Base-by-base conservation (phyloP, 495 filamentous ascomycete genomes). In the Wilcoxina mikolae region DNA sequence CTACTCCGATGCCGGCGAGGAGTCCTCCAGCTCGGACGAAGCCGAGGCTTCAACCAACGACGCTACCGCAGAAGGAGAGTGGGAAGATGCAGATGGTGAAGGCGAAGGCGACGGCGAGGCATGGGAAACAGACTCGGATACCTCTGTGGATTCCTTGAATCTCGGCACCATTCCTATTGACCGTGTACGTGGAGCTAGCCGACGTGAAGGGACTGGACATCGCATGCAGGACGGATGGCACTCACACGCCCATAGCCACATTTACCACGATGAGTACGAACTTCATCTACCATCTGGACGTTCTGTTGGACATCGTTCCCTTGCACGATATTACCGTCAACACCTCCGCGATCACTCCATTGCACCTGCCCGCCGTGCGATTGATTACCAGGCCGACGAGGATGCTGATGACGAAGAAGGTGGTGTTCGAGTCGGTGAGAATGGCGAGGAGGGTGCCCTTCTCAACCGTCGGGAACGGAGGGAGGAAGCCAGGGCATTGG, bases 61-160 rank as follows among this genome's bases (percentile, higher is more conserved):
- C 7, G 66, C 59, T 29, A 60, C 65, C 3, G 60, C 53, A 29
- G 67, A 71, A 4, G 67, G 68, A 7, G 51, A 35, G 15, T 57
- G 60, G 57, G 65, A 69, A 26, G 58, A 64, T 20, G 50, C 61
- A 28, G 54, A 52, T 15, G 50, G 59, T 33, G 54, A 56, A 44
- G 65, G 53, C 11, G 67, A 72, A 44, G 75, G 69, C 35, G 61
- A 68, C 22, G 71, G 75, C 24, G 79, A 78, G 25, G 84, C 84
- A 25, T 96, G 91, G 91, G 91, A 98, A 69, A 95, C 87, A 0
- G 89, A 95, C 67, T 85, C 80, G 55, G 82, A 79, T 11, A 91
- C 86, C 15, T 89, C 84, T 11, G 75, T 93, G 23, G 86, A 86
- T 56, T 84, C 82, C 1, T 78, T 80, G 52, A 83, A 87, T 55